phyloP scores from a whole-genome alignment of 176 grass and related monocot species.

The Neostapfia colusana region DNA sequence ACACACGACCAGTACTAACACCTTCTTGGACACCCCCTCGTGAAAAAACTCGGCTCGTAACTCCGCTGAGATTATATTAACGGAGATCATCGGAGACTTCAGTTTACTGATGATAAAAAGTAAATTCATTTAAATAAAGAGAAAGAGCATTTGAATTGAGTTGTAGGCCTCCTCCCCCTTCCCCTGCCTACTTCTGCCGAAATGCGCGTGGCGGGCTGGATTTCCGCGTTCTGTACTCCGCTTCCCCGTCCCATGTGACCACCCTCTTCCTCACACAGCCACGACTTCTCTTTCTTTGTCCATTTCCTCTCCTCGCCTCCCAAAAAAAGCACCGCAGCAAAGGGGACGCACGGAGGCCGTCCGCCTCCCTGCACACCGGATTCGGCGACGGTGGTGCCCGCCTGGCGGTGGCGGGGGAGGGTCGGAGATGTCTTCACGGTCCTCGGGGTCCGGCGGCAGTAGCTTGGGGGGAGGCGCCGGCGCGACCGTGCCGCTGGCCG shows the following conservation, averaged over 20 bases:
- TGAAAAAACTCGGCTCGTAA: no score
- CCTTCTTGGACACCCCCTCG: no score
- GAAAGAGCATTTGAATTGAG: no score
- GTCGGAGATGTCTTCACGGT: slow-evolving; percentile 48
- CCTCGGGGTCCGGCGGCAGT: slow-evolving; percentile 34
- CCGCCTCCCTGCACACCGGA: slow-evolving; percentile 10
- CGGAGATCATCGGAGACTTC: no score
- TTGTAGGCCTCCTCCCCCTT: background rate
- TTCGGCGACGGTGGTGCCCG: slow-evolving; percentile 21
- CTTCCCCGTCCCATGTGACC: slow-evolving; percentile 47
- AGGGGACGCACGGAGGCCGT: slow-evolving; percentile 19
- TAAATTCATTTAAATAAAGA: no score
- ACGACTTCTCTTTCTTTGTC: background rate
- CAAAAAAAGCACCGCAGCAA: slow-evolving; percentile 30
- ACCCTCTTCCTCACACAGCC: slow-evolving; percentile 7
- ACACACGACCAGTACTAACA: no score
- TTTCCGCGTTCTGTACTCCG: slow-evolving; percentile 39
- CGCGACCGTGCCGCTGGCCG: slow-evolving; percentile 48
- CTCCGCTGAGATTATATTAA: no score
- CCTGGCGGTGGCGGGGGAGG: background rate
- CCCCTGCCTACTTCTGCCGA: slow-evolving; percentile 28
- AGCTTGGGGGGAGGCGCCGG: slow-evolving; percentile 22
- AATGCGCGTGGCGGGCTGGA: slow-evolving; percentile 62
- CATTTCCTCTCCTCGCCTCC: background rate
- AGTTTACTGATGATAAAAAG: no score